A percentile compares a stretch with the other conserved stretches of the same genome.
phyloP scores from a whole-genome alignment of 257 asterid genomes.

The Vinca minor region DNA sequence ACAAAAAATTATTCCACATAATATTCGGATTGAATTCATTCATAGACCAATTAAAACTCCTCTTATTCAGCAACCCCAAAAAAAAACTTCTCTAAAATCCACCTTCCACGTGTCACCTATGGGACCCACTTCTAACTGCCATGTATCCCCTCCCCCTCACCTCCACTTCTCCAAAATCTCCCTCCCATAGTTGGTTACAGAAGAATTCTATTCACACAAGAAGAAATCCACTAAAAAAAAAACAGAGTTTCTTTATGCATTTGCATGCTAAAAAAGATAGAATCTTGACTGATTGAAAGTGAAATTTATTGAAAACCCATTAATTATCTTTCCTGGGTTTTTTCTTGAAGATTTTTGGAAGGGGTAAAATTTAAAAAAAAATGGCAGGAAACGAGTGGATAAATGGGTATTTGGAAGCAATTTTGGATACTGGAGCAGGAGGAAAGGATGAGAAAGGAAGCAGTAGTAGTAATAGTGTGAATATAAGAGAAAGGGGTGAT shows the following conservation, averaged over 20 bases:
- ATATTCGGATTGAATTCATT: too few relatives aligned
- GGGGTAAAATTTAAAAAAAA: too few relatives aligned
- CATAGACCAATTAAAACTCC: neutral
- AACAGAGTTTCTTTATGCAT: too few relatives aligned
- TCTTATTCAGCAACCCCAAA: too few relatives aligned
- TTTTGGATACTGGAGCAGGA: conserved; percentile 60
- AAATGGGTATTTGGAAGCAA: conserved; percentile 86
- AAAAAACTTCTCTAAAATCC: neutral
- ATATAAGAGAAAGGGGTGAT: conserved; percentile 31
- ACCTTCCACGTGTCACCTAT: conserved; percentile 25
- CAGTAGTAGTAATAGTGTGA: too few relatives aligned
- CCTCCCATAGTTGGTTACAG: neutral
- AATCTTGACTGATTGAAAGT: neutral
- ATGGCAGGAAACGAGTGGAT: conserved; percentile 96
- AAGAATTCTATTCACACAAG: neutral
- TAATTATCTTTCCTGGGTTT: too few relatives aligned
- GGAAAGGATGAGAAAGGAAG: conserved; percentile 40
- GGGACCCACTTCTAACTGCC: conserved; percentile 45
- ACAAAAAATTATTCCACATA: too few relatives aligned
- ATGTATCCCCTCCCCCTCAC: conserved; percentile 28
- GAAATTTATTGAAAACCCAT: neutral
- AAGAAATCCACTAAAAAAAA: neutral
- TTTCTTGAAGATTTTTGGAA: neutral
- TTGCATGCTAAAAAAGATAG: conserved; percentile 9
- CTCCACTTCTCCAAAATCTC: neutral